phyloP scores from a whole-genome alignment of 495 filamentous ascomycete genomes.

The Gamarada debralockiae region DNA sequence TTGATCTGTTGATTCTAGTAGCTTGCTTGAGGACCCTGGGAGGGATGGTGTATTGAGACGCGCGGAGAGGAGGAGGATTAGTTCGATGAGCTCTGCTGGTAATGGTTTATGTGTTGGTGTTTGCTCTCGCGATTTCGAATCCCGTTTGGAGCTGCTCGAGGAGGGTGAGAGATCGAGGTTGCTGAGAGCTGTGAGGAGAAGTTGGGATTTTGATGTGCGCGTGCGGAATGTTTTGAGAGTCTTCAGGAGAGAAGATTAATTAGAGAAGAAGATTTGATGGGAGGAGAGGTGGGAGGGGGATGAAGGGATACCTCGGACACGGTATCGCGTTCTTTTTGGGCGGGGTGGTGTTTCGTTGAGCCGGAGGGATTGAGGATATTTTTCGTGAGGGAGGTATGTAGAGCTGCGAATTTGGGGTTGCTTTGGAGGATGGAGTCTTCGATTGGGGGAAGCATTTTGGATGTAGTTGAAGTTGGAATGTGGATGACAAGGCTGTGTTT shows the following conservation, averaged over 20 bases:
- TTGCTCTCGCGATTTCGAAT: neutral
- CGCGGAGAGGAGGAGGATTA: slow-evolving; percentile 22
- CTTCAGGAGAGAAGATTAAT: neutral
- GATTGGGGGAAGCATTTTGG: slow-evolving; percentile 62
- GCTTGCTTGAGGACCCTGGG: neutral
- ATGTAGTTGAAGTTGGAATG: neutral
- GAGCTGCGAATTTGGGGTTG: slow-evolving; percentile 61
- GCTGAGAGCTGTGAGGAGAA: slow-evolving; percentile 14
- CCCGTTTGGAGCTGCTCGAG: neutral
- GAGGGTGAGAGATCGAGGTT: slow-evolving; percentile 14
- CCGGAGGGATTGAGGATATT: slow-evolving; percentile 57
- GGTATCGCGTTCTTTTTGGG: slow-evolving; percentile 48
- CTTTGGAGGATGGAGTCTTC: slow-evolving; percentile 55
- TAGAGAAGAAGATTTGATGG: neutral
- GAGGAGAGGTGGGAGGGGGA: neutral
- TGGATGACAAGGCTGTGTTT: neutral
- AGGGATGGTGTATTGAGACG: slow-evolving; percentile 6
- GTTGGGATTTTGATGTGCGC: slow-evolving; percentile 10
- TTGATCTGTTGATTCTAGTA: slow-evolving; percentile 14
- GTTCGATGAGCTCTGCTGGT: slow-evolving; percentile 19
- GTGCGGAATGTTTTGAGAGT: slow-evolving; percentile 8
- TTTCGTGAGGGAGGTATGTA: slow-evolving; percentile 57
- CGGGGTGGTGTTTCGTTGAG: slow-evolving; percentile 52
- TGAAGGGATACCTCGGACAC: slow-evolving; percentile 42
- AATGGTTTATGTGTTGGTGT: slow-evolving; percentile 7